phyloP scores from a whole-genome alignment of 75 land plant species.

The Picea sitchensis region DNA sequence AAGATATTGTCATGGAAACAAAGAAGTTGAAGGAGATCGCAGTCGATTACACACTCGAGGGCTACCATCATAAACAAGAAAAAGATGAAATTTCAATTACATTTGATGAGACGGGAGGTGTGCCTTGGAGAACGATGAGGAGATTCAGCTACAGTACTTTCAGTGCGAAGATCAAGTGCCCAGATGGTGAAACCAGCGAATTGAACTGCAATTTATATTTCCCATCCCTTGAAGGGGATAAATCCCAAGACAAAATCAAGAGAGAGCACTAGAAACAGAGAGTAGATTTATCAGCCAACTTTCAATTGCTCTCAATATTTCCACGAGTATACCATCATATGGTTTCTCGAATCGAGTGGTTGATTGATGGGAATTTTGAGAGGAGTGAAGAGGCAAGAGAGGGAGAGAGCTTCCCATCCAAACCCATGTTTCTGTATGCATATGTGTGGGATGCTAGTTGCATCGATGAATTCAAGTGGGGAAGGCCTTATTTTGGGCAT shows the following conservation, averaged over 20 bases:
- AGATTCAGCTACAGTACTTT: slow-evolving; percentile 52
- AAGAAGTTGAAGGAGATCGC: slow-evolving; percentile 41
- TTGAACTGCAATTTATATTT: slow-evolving; percentile 69
- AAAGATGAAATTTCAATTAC: slow-evolving; percentile 38
- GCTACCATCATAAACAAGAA: slow-evolving; percentile 31
- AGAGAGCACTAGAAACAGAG: slow-evolving; percentile 50
- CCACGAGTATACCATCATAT: slow-evolving; percentile 55
- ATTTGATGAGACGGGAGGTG: slow-evolving; percentile 54
- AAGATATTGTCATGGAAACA: too few species aligned
- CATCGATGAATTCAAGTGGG: slow-evolving; percentile 59
- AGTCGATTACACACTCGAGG: slow-evolving; percentile 59
- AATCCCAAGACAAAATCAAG: slow-evolving; percentile 64
- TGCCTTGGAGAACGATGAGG: slow-evolving; percentile 51
- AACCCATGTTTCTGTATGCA: slow-evolving; percentile 61
- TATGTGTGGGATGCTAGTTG: slow-evolving; percentile 77
- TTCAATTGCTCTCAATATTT: slow-evolving; percentile 62
- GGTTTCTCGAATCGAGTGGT: slow-evolving; percentile 50
- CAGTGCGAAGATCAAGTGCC: slow-evolving; percentile 49
- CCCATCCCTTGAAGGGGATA: slow-evolving; percentile 63
- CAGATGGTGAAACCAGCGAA: slow-evolving; percentile 62
- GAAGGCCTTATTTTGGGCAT: slow-evolving; percentile 38
- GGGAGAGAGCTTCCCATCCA: slow-evolving; percentile 45
- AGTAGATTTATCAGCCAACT: slow-evolving; percentile 47
- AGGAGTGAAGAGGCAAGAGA: slow-evolving; percentile 28
- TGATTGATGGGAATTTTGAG: slow-evolving; percentile 46